phyloP scores from a whole-genome alignment of 371 early-diverging fungal genomes.

The Encephalitozoon cuniculi region DNA sequence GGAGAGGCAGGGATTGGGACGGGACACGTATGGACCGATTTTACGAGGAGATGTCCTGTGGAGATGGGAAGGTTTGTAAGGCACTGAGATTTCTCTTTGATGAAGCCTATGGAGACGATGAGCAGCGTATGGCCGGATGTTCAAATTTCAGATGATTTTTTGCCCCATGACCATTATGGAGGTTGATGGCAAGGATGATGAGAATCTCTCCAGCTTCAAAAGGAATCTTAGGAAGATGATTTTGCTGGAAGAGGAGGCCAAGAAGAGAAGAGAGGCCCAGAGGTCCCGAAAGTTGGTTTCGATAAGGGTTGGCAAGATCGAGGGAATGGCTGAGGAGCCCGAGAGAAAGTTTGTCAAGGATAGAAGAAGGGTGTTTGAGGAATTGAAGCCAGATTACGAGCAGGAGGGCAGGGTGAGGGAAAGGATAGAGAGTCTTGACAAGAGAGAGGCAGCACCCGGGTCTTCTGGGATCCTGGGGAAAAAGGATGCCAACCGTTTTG shows the following conservation, averaged over 20 bases:
- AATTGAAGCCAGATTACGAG: background rate
- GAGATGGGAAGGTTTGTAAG: background rate
- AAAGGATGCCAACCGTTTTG: background rate
- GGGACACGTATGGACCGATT: background rate
- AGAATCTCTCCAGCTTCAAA: background rate
- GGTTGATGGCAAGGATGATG: background rate
- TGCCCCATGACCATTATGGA: background rate
- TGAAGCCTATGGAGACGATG: background rate
- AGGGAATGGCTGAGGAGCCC: background rate
- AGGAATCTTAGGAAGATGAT: constrained; percentile 6
- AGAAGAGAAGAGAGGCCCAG: background rate
- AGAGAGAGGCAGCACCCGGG: background rate
- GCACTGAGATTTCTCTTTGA: background rate
- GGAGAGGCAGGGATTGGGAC: background rate
- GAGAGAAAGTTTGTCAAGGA: background rate
- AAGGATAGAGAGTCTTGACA: background rate
- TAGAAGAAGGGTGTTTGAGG: background rate
- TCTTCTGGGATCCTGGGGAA: too few relatives aligned
- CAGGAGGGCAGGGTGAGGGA: background rate
- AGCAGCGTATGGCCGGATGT: too few relatives aligned
- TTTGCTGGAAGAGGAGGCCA: background rate
- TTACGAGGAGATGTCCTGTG: background rate
- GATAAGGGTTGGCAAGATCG: constrained; percentile 3
- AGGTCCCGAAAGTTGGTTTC: background rate
- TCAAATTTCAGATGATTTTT: background rate